These are phyloP conservation scores for Zalaria sp. DNA, from an alignment of 2,329 filamentous ascomycete species.

Conservation along the genomic window DNA sequence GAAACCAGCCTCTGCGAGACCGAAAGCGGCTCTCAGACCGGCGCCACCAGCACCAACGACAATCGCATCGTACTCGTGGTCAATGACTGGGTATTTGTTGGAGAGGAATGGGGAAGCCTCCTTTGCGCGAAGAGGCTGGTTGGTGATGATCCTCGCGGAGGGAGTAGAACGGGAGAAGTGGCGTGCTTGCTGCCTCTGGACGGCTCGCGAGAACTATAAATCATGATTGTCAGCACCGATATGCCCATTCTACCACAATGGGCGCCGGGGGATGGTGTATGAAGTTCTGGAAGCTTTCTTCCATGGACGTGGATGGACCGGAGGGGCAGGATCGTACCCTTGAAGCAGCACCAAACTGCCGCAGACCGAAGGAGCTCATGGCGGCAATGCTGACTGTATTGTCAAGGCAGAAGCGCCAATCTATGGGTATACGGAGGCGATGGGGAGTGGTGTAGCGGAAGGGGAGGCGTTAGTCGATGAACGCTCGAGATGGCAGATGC, in stretches of 20 bases:
- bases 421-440: no score
- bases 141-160: conserved; percentile 73
- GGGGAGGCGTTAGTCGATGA: no score
- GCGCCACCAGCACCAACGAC: conserved; percentile 78
- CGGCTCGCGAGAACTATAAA: conserved; percentile 7
- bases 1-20: conserved; percentile 76
- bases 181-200: conserved; percentile 38
- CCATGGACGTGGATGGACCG: not conserved
- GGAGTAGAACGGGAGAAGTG: conserved; percentile 79
- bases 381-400: conserved; percentile 1
- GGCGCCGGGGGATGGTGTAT: conserved; percentile 10
- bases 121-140: conserved; percentile 76
- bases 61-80: conserved; percentile 97
- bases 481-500: no score
- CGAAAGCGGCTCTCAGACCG: conserved; percentile 70
- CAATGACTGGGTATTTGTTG: conserved; percentile 91
- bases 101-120: conserved; percentile 79
- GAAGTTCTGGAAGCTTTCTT: conserved; percentile 2
- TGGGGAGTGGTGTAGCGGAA: no score
- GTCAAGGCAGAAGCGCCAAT: not conserved
- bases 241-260: not conserved
- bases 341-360: conserved; percentile 16
- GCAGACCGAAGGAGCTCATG: conserved; percentile 22
- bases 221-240: not conserved
- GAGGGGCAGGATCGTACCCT: conserved; percentile 9